These are phyloP conservation scores for Vanrija sp. DNA, from an alignment of 1,284 basidiomycete genomes.

Conservation along the genomic window DNA sequence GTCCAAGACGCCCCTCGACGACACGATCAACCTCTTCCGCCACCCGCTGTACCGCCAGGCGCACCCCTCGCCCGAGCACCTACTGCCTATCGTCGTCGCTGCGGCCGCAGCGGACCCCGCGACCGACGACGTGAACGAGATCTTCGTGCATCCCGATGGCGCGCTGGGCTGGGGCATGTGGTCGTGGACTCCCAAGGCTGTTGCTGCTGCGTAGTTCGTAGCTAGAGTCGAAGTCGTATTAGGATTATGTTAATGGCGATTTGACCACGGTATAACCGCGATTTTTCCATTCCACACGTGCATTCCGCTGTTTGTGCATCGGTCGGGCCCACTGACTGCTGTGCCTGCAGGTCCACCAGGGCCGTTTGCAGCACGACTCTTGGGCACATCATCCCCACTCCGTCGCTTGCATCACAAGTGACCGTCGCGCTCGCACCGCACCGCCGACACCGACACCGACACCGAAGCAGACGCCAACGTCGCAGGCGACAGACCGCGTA, in stretches of 20 bases:
- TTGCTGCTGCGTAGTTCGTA: neutral
- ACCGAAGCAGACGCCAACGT: no score
- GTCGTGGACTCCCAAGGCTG: conserved; percentile 27
- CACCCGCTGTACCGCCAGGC: conserved; percentile 38
- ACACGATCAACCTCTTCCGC: conserved; percentile 24
- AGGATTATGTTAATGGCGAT: neutral
- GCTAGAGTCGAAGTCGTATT: neutral
- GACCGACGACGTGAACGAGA: conserved; percentile 25
- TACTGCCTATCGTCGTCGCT: conserved; percentile 41
- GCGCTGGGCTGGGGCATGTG: conserved; percentile 47
- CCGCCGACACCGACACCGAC: no score
- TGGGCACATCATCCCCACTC: no score
- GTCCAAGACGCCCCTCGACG: conserved; percentile 16
- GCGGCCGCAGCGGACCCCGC: conserved; percentile 28
- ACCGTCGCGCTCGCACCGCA: no score
- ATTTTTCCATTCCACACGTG: no score
- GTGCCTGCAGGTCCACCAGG: no score
- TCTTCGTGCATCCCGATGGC: conserved; percentile 31
- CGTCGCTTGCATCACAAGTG: no score
- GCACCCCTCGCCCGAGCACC: conserved; percentile 47
- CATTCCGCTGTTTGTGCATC: no score
- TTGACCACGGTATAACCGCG: no score
- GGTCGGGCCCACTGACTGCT: no score
- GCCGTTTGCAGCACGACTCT: no score
- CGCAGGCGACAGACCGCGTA: no score